Percentiles rank a stretch among this genome's conserved stretches.
phyloP scores from a whole-genome alignment of 352 stramenopile genomes.

The Globisporangium cylindrosporum region DNA sequence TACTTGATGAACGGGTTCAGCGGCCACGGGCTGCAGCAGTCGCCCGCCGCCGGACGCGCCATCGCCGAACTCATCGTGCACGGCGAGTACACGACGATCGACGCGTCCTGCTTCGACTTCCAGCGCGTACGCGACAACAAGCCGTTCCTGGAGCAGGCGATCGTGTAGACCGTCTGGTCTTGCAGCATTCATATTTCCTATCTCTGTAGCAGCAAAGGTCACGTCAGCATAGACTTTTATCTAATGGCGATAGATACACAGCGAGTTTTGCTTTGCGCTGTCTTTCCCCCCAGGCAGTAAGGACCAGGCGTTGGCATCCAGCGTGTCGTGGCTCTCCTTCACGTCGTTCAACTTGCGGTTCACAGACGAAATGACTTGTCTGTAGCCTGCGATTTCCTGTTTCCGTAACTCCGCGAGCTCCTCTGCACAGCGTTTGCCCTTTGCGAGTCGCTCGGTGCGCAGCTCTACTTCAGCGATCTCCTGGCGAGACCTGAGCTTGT shows the following conservation, averaged over 20 bases:
- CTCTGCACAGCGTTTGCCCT: conserved; percentile 43
- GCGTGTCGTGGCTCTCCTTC: conserved; percentile 28
- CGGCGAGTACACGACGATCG: conserved; percentile 69
- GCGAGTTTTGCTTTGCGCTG: conserved; percentile 26
- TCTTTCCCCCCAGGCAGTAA: conserved; percentile 11
- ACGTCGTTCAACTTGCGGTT: conserved; percentile 60
- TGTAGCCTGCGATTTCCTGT: conserved; percentile 56
- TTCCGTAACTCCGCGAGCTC: conserved; percentile 49
- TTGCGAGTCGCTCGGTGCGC: conserved; percentile 35
- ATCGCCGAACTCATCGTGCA: conserved; percentile 75
- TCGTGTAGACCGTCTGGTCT: conserved; percentile 40
- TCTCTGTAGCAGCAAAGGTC: neutral
- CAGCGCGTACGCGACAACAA: conserved; percentile 67
- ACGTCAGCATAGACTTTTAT: neutral
- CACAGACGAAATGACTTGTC: conserved; percentile 59
- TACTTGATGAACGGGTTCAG: conserved; percentile 86
- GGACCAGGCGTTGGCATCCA: conserved; percentile 29
- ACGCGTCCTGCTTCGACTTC: conserved; percentile 68
- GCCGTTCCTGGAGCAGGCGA: conserved; percentile 71
- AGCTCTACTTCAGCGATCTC: conserved; percentile 33
- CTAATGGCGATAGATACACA: conserved; percentile 71
- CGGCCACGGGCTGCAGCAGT: conserved; percentile 79
- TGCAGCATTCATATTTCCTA: neutral
- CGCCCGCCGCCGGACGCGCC: conserved; percentile 65
- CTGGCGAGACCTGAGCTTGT: conserved; percentile 39